phyloP scores from a whole-genome alignment of 352 stramenopile species.

The Globisporangium megalacanthum region DNA sequence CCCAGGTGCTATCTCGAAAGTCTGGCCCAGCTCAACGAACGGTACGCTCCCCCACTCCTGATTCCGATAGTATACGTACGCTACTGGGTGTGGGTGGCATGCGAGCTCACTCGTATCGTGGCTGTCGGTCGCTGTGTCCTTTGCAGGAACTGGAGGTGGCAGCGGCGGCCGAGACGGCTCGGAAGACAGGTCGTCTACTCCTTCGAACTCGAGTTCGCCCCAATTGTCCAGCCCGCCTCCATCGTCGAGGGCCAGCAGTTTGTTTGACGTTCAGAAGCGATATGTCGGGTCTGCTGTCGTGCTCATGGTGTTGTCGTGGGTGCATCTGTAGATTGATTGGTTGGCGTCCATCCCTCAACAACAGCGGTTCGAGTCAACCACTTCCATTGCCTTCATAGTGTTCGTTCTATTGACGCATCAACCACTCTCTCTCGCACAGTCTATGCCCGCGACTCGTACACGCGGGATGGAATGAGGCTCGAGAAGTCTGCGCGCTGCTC shows the following conservation, averaged over 20 bases:
- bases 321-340: slow-evolving; percentile 2
- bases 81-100: background rate
- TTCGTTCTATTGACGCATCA: background rate
- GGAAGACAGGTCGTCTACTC: background rate
- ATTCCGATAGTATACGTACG: background rate
- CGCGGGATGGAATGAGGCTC: slow-evolving; percentile 35
- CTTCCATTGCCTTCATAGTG: background rate
- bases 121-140: background rate
- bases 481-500: slow-evolving; percentile 52
- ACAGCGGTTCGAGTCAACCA: background rate
- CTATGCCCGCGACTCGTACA: slow-evolving; percentile 34
- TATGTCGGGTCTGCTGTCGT: background rate
- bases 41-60: slow-evolving; percentile 10
- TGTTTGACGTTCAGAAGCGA: background rate
- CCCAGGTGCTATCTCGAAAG: slow-evolving; percentile 21
- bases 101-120: background rate
- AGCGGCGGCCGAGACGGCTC: slow-evolving; percentile 10
- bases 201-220: slow-evolving; percentile 4
- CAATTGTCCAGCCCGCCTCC: background rate
- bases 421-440: background rate
- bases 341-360: background rate
- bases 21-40: slow-evolving; percentile 22
- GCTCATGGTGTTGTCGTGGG: background rate
- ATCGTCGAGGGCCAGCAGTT: background rate
- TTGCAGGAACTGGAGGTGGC: slow-evolving; percentile 6